Evolutionary conservation across 371 early-diverging fungal genomes (phyloP), one percentile per base, ranked within the genome.

Genomic region (Mucor sp.): DNA sequence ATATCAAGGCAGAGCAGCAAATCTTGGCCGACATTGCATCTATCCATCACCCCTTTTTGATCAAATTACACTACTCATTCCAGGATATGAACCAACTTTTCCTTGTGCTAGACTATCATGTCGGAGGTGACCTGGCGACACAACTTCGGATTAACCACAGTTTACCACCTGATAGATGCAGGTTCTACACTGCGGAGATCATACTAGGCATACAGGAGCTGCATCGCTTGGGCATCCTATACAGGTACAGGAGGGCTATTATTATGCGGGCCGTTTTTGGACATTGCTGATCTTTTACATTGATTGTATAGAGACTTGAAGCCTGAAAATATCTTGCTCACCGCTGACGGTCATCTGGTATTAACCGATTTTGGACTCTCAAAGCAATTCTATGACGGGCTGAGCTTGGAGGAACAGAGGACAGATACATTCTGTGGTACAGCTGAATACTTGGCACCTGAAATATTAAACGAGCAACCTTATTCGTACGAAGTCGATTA

Each of bases 101-200:
- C 81, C 92, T 99, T 72, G 96, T 99, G 7, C 92, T 98, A 90
- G 99, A 99, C 79, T 99, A 95, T 77, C 91, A 97, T 41, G 86
- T 90, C 48, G 94, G 93, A 73, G 85, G 90, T 47, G 87, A 91
- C 35, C 88, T 95, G 41, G 93, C 89, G 71, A 85, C 83, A 47
- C 75, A 78, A 8, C 72, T 77, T 15, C 63, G 70, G 19, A 74
- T 74, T 43, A 74, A 71, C 50, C 60, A 69, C 62, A 75, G 77
- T 32, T 68, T 83, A 19, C 59, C 78, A 17, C 74, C 79, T 7
- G 74, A 76, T 21, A 67, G 80, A 60, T 87, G 87, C 23, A 62
- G 82, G 57, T 85, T 93, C 60, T 94, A 94, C 78, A 86, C 90
- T n/a, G 92, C 95, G 0, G 97, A 98, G 72, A 87, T 97, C 12